Evolutionary conservation across 371 early-diverging fungal genomes (phyloP).

Genomic region (Entomophthora muscae): DNA sequence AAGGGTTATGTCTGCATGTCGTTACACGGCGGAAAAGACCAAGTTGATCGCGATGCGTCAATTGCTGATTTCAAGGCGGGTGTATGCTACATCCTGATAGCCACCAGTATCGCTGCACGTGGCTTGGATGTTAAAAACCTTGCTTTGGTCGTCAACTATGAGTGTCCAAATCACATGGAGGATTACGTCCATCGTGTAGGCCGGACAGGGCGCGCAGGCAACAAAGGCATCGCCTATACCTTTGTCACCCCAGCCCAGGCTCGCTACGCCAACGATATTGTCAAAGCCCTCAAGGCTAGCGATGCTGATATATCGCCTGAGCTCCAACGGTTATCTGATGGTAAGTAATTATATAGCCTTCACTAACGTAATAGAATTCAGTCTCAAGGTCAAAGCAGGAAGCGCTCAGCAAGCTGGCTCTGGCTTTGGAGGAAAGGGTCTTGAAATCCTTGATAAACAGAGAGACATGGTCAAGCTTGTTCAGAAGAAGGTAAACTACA

Average conservation of each 20-base stretch:
- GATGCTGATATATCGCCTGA: conserved; percentile 52
- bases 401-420: conserved; percentile 59
- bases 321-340: conserved; percentile 56
- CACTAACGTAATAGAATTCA: conserved; percentile 25
- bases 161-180: conserved; percentile 97
- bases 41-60: conserved; percentile 85
- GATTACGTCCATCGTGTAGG: conserved; percentile 98
- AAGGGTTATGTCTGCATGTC: conserved; percentile 84
- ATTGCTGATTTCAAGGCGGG: conserved; percentile 87
- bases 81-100: conserved; percentile 75
- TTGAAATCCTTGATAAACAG: conserved; percentile 85
- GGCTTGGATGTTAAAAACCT: conserved; percentile 97
- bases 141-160: conserved; percentile 93
- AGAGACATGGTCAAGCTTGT: conserved; percentile 76
- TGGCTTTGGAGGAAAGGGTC: conserved; percentile 95
- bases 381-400: conserved; percentile 77
- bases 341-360: conserved; percentile 9
- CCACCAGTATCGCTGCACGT: conserved; percentile 99
- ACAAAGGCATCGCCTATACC: conserved; percentile 91
- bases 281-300: conserved; percentile 71
- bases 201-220: conserved; percentile 96
- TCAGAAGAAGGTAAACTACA: conserved; percentile 50
- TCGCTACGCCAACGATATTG: conserved; percentile 80
- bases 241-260: conserved; percentile 90
- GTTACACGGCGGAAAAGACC: conserved; percentile 95